Evolutionary conservation across 768 basidiomycete genomes (phyloP), one percentile per base, ranked within the genome.

Genomic region (Termitomyces titanicus): DNA sequence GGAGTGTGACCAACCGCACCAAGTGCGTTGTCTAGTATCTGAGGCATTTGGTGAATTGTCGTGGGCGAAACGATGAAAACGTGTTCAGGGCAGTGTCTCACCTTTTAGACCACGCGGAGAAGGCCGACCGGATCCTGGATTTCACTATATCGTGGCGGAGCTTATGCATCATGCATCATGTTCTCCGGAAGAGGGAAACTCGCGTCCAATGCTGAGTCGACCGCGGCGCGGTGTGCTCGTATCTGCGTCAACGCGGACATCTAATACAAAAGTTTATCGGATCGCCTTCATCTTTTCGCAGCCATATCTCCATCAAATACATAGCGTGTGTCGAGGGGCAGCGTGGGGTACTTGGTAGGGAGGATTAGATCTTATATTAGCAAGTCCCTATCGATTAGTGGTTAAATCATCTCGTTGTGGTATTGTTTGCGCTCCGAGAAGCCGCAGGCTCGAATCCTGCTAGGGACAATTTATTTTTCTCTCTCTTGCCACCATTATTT

Each of bases 1-100:
- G 96, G 97, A 0, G 97, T 98, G 60, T 91, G 78, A 3, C 96
- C 96, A 11, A 98, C 85, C 9, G 91, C 92, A 25, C 84, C 92
- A 38, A 94, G 83, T 4, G 89, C 91, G 37, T 77, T 86, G 60
- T 91, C 82, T 40, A 97, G 78, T 39, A 97, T 80, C 9, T 72
- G 78, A 44, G 76, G 66, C 73, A 73, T 74, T 47, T 60, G n/a
- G n/a, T n/a, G n/a, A n/a, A n/a, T n/a, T n/a, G 51, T 49, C 50
- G 47, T 31, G 20, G 34, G 38, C 31, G 11, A 24, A 35, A 38
- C 39, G 46, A 25, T 33, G 22, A 27, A 53, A 42, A 18, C 31
- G 31, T 45, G 43, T 45, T n/a, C 39, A 9, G 4, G 33, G 10
- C 42, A 55, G 27, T 47, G 54, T 43, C 61, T 47, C 31, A 46